These are phyloP conservation scores for Cystobasidium tubakii DNA, from an alignment of 768 basidiomycete genomes.

Conservation along the genomic window DNA sequence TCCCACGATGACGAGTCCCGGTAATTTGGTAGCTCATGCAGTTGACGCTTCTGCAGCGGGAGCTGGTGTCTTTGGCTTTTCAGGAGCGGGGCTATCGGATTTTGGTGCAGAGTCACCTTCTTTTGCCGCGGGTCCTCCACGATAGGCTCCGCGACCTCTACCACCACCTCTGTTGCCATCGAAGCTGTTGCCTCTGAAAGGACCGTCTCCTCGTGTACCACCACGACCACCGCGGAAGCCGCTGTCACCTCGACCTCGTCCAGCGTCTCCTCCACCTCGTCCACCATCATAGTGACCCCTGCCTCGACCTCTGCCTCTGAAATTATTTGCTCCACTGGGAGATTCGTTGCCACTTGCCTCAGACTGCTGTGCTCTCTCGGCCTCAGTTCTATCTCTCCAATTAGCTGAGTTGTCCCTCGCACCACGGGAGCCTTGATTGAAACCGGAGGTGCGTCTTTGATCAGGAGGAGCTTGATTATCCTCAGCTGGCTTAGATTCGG, in stretches of 20 bases:
- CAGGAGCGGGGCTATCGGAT: neutral
- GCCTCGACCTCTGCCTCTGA: conserved; percentile 1
- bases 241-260: neutral
- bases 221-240: conserved; percentile 5
- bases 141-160: conserved; percentile 10
- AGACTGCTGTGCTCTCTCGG: neutral
- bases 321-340: conserved; percentile 39
- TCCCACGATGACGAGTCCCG: no score
- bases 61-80: conserved; percentile 15
- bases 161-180: neutral
- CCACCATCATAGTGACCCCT: neutral
- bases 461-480: neutral
- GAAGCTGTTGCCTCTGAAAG: neutral
- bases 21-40: no score
- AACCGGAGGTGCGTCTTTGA: neutral
- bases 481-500: neutral
- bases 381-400: neutral
- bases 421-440: neutral
- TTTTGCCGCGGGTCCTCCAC: neutral
- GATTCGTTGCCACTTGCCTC: neutral
- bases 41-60: neutral
- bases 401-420: neutral
- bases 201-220: neutral
- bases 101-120: neutral
- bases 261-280: neutral